Percentiles rank a stretch among this genome's conserved stretches.
Conservation (phyloP, 164 flowering plant species). For the Stephania yunnanensis region DNA sequence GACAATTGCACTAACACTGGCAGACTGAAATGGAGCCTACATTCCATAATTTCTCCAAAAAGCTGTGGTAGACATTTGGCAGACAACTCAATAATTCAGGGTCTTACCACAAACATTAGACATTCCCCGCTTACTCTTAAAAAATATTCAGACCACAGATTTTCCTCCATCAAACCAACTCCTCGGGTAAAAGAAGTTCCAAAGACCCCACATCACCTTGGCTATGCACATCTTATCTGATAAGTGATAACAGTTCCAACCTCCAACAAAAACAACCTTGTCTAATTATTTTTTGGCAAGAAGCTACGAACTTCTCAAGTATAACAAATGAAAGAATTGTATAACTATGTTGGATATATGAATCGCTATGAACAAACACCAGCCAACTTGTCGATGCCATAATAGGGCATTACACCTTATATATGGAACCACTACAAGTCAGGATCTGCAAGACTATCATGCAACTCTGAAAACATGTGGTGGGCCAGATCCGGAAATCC, state of each 20-base stretch:
- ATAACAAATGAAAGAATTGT: slow-evolving; percentile 34
- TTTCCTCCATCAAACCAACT: not conserved
- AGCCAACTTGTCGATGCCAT: slow-evolving; percentile 1
- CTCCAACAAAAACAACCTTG: not conserved
- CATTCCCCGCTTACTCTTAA: not conserved
- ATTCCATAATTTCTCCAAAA: not conserved
- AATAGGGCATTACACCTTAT: not conserved
- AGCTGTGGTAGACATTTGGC: not conserved
- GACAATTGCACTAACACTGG: not conserved
- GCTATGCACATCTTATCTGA: not conserved
- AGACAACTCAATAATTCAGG: not conserved
- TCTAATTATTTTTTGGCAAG: not conserved
- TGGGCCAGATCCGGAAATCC: not conserved
- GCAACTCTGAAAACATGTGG: slow-evolving; percentile 8
- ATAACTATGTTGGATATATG: slow-evolving; percentile 14
- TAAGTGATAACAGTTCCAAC: not conserved
- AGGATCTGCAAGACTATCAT: not conserved
- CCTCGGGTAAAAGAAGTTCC: not conserved
- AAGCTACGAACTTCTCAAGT: slow-evolving; percentile 1
- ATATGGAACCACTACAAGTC: not conserved
- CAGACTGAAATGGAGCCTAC: not conserved
- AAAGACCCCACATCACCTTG: slow-evolving; percentile 3
- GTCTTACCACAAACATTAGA: not conserved
- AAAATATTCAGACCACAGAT: not conserved
- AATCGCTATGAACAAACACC: slow-evolving; percentile 11